A percentile compares a stretch with the other conserved stretches of the same genome.
Evolutionary conservation across 1,284 basidiomycete genomes (phyloP).

Genomic region (Pascua guehoae): DNA sequence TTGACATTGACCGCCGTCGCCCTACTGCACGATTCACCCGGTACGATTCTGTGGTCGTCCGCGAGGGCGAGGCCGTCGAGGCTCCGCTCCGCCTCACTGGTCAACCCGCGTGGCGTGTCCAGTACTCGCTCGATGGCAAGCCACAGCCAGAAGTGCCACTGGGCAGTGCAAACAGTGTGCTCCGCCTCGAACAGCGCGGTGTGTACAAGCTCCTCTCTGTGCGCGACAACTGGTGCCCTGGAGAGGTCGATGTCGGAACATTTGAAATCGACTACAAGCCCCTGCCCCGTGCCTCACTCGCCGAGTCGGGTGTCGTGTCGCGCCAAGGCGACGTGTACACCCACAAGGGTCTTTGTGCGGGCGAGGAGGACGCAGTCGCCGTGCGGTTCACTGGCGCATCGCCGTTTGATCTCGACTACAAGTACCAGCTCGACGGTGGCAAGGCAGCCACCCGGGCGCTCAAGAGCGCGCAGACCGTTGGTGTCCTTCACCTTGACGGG

Average conservation of each 20-base stretch:
- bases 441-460: slow-evolving; percentile 66
- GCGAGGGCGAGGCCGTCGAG: slow-evolving; percentile 69
- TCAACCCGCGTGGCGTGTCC: slow-evolving; percentile 81
- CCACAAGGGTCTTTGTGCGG: slow-evolving; percentile 74
- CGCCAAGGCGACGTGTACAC: slow-evolving; percentile 57
- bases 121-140: slow-evolving; percentile 62
- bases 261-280: slow-evolving; percentile 67
- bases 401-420: slow-evolving; percentile 71
- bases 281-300: slow-evolving; percentile 33
- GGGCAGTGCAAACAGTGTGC: slow-evolving; percentile 64
- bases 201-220: slow-evolving; percentile 62
- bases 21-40: slow-evolving; percentile 74
- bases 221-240: slow-evolving; percentile 77
- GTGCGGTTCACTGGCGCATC: slow-evolving; percentile 72
- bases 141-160: slow-evolving; percentile 55
- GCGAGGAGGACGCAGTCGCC: slow-evolving; percentile 70
- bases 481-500: slow-evolving; percentile 78
- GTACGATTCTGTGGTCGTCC: slow-evolving; percentile 61
- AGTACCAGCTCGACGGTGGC: slow-evolving; percentile 41
- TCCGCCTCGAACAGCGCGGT: slow-evolving; percentile 68
- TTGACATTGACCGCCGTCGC: slow-evolving; percentile 83
- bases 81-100: slow-evolving; percentile 81
- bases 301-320: slow-evolving; percentile 37
- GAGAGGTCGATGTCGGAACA: slow-evolving; percentile 60
- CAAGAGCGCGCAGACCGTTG: slow-evolving; percentile 76